Conservation (phyloP, 768 basidiomycete species). For the Lactarius hengduanensis region DNA sequence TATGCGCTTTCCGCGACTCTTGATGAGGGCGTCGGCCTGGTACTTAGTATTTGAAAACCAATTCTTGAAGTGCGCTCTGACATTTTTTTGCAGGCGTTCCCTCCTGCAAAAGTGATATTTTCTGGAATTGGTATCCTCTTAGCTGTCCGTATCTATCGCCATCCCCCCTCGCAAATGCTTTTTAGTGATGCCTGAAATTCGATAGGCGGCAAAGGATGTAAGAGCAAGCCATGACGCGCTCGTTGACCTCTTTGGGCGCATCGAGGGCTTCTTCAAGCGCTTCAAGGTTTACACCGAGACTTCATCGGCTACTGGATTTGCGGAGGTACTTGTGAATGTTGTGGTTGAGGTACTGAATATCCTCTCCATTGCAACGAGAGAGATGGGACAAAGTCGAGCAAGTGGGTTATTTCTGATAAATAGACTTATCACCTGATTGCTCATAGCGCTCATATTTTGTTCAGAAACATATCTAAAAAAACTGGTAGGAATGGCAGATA, state of each 20-base stretch:
- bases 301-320: neutral
- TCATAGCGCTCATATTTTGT: neutral
- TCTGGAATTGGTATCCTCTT: neutral
- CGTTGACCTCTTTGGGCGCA: neutral
- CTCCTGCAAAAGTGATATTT: neutral
- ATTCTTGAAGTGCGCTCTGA: neutral
- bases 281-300: neutral
- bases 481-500: neutral
- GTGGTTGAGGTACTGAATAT: neutral
- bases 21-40: neutral
- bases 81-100: neutral
- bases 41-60: neutral
- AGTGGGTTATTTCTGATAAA: neutral
- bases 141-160: neutral
- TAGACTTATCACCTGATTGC: neutral
- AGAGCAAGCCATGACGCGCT: neutral
- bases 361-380: neutral
- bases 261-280: slow-evolving; percentile 1
- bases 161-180: neutral
- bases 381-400: neutral
- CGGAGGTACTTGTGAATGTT: neutral
- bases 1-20: neutral
- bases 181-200: neutral
- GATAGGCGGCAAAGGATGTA: neutral
- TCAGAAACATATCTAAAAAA: neutral